Percentiles rank a stretch among this genome's conserved stretches.
Conservation (phyloP, 2,329 filamentous ascomycete genomes). For the Neoarthrinium moseri region DNA sequence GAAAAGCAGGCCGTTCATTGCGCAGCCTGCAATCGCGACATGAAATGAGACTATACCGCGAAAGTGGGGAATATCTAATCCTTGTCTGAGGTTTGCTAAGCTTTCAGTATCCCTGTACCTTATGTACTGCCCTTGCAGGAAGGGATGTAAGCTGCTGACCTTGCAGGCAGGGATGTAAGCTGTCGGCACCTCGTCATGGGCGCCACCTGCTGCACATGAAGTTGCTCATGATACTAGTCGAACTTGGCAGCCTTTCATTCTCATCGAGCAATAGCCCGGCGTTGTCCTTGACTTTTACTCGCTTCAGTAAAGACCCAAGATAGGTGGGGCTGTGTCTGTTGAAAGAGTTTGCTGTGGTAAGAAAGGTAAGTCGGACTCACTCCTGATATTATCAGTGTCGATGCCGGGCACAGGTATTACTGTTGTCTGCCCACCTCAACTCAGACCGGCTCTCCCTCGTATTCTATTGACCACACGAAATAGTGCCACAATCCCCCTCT, state of each 20-base stretch:
- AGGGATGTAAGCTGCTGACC: no score
- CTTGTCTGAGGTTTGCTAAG: not conserved
- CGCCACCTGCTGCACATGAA: not conserved
- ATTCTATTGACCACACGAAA: not conserved
- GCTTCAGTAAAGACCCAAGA: not conserved
- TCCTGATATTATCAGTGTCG: not conserved
- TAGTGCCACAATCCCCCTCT: not conserved
- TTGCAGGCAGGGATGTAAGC: not conserved
- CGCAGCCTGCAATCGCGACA: no score
- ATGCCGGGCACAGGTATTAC: no score
- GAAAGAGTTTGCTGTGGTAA: not conserved
- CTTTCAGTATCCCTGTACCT: not conserved
- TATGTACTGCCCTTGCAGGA: conserved; percentile 1
- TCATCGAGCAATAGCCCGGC: conserved; percentile 1
- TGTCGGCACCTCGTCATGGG: not conserved
- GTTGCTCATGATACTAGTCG: not conserved
- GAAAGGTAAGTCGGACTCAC: not conserved
- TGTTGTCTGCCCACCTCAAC: not conserved
- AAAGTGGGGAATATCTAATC: no score
- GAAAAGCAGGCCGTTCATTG: no score
- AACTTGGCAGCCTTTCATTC: not conserved
- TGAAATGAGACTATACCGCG: no score
- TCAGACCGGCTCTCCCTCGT: not conserved
- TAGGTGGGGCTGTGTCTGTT: not conserved
- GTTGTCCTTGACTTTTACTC: not conserved